A percentile compares a stretch with the other conserved stretches of the same genome.
These are phyloP conservation scores for Aspergillus baeticus DNA, from an alignment of 495 filamentous ascomycete genomes.

Conservation along the genomic window DNA sequence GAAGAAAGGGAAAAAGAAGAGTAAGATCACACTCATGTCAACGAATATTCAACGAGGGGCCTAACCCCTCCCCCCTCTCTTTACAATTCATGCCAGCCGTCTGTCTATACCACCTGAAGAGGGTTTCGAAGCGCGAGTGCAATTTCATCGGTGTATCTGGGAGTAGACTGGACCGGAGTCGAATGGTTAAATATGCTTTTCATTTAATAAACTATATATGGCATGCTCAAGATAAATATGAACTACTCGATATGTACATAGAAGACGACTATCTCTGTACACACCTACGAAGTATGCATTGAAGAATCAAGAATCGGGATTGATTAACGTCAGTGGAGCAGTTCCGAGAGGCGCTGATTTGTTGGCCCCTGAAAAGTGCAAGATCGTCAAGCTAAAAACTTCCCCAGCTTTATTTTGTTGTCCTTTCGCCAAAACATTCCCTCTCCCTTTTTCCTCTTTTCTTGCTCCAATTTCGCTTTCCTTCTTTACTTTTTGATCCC, in stretches of 20 bases:
- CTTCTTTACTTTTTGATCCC: background rate
- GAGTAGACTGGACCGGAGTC: slow-evolving; percentile 9
- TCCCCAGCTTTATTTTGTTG: slow-evolving; percentile 15
- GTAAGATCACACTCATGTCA: slow-evolving; percentile 95
- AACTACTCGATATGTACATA: too few species aligned
- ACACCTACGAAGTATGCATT: too few species aligned
- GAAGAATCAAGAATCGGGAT: background rate
- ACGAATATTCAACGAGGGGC: slow-evolving; percentile 72
- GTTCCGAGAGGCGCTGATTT: background rate
- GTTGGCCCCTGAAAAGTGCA: slow-evolving; percentile 2
- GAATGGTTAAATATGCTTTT: background rate
- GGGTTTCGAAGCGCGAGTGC: background rate
- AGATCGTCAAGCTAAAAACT: slow-evolving; percentile 10
- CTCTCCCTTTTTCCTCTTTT: slow-evolving; percentile 3
- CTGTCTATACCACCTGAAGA: background rate
- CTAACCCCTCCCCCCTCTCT: slow-evolving; percentile 8
- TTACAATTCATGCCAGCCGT: background rate
- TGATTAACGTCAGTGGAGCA: background rate
- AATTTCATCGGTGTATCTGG: background rate
- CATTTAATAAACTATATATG: background rate
- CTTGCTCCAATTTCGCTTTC: slow-evolving; percentile 13
- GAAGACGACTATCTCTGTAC: too few species aligned
- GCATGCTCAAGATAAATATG: background rate
- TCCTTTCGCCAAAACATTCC: slow-evolving; percentile 12
- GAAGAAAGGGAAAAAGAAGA: slow-evolving; percentile 83